Base-by-base conservation (phyloP, 2,329 filamentous ascomycete species). In the Phaeosphaeriaceae sp. region DNA sequence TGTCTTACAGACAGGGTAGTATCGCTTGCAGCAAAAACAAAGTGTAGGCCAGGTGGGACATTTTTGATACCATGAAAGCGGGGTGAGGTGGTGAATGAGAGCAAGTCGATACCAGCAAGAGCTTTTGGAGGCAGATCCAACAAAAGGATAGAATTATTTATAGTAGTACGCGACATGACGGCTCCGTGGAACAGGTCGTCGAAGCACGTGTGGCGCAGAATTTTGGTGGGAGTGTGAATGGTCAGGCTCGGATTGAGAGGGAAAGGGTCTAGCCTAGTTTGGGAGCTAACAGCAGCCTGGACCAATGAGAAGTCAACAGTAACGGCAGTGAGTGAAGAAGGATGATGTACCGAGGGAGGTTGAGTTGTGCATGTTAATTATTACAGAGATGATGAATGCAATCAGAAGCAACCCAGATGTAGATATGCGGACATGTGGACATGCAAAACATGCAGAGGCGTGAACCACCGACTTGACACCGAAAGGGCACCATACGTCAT, bases 51-150 rank as follows among this genome's bases (percentile, higher is more conserved):
- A 2, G 73, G 61, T 0, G 84, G 82, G 3, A 87, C 61, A 55
- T 83, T 78, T 54, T 81, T 83, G 59, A 87, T 80, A 21, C 85
- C 85, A 48, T 79, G 77, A 68, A 87, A 87, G 43, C 81, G 80
- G 9, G 82, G 75, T 9, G 83, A 83, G 3, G 83, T 82, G 13
- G 83, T 86, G 70, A 87, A 87, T 37, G 84, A 83, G 41, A 87
- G 77, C 40, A 82, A 57, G 65, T 83, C 72, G 63, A 84, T 80
- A 52, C 80, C 84, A 56, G 81, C 80, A 12, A 81, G 71, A 1
- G 80, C 77, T 39, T 75, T 67, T 26, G 73, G 70, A 6, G 76
- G 72, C 8, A 78, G 70, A 46, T 77, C 72, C n/a, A 81, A 70
- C 2, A 80, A 64, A 4, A 80, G 70, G 21, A 72, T 61, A 42